These are phyloP conservation scores for Turritis glabra DNA, from an alignment of 345 rosid genomes.

Conservation along the genomic window DNA sequence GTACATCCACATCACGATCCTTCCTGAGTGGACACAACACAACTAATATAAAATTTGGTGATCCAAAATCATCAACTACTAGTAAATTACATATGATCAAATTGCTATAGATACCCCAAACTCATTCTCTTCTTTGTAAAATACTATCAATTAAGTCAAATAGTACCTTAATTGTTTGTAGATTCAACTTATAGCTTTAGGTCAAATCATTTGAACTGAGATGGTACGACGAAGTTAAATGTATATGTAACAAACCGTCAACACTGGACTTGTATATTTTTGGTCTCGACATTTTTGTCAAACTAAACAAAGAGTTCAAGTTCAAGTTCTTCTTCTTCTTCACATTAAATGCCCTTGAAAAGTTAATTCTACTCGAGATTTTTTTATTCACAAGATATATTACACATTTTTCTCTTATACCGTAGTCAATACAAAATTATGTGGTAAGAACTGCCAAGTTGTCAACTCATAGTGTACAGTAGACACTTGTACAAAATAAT, in stretches of 20 bases:
- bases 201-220: slow-evolving; percentile 15
- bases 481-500: background rate
- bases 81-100: background rate
- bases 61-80: too few species aligned
- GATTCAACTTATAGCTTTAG: background rate
- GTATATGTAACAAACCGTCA: background rate
- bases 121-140: background rate
- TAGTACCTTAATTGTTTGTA: background rate
- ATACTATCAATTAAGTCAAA: background rate
- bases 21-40: too few species aligned
- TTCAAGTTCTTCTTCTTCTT: background rate
- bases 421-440: background rate
- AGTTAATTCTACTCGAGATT: background rate
- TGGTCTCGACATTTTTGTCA: slow-evolving; percentile 14
- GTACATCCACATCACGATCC: too few species aligned
- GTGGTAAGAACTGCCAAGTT: background rate
- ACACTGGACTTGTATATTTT: background rate
- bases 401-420: background rate
- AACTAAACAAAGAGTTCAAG: background rate
- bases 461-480: background rate
- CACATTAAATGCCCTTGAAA: slow-evolving; percentile 6
- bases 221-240: background rate
- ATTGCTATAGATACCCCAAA: too few species aligned
- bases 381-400: background rate
- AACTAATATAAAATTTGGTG: background rate